Base-by-base conservation (phyloP, 2,329 filamentous ascomycete genomes). In the Botryosphaeria agaves region DNA sequence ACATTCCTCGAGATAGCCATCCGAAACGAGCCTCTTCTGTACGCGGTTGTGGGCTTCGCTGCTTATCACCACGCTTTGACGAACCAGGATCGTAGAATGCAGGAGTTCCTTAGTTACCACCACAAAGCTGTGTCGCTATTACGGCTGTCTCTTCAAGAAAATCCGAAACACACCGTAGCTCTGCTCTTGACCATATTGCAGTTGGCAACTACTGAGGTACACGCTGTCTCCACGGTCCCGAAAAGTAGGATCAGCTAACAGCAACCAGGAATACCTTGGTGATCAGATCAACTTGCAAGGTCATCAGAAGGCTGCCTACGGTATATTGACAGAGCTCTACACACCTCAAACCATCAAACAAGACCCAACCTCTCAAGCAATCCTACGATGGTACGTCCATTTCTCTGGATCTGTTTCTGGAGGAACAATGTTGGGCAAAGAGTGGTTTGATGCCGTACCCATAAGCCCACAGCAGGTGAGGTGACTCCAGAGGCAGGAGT, bases 241-340 rank as follows among this genome's bases (percentile, higher is more conserved):
- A n/a, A n/a, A n/a, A n/a, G n/a, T n/a, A n/a, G n/a, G n/a, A 24
- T n/a, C 6, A 21, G 24, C 34, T 39, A 14, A 33, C 30, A 18
- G 29, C 26, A 16, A 30, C 26, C 44, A 93, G 83, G 89, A 95
- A 55, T 91, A 84, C 44, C 65, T 95, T 27, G 89, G 89, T 8
- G 89, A 98, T 48, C 95, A 84, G 84, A 72, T 91, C 31, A 94
- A 91, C 44, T 62, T 95, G 11, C 76, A 89, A 54, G 81, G 84
- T 14, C 89, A 95, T 49, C 85, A 94, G 49, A 83, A 78, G 47
- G 89, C 87, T 7, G 89, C 89, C 0, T 72, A 79, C 45, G 72
- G 82, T 38, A 76, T 95, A 42, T 59, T 95, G 27, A 77, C 67
- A 1, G 70, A 76, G 26, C 57, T 94, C 0, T 85, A 83, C 47